Evolutionary conservation across 441 rosid species (phyloP).

Genomic region (Dalechampia spathulata): DNA sequence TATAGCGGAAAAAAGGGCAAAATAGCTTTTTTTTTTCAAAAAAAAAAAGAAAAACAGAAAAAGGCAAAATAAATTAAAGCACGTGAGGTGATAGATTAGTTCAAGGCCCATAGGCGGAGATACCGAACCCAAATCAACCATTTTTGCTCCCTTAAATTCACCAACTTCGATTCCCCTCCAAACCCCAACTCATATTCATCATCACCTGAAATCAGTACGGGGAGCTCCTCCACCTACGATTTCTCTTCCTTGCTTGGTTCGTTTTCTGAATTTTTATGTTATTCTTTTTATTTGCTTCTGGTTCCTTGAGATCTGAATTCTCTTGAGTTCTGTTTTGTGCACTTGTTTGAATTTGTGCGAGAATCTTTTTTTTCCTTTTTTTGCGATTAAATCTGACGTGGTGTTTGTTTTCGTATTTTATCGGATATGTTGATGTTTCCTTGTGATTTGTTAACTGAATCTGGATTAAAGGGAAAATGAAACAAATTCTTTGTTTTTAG

Average conservation of each 20-base stretch:
- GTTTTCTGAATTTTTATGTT: not conserved
- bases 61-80: too few species aligned
- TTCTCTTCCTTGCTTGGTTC: not conserved
- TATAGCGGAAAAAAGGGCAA: too few species aligned
- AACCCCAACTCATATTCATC: not conserved
- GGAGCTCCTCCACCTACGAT: too few species aligned
- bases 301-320: not conserved
- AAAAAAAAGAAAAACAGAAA: too few species aligned
- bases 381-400: slow-evolving; percentile 2
- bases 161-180: not conserved
- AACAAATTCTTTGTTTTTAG: too few species aligned
- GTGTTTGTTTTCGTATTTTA: not conserved
- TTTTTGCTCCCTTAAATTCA: not conserved
- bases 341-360: not conserved
- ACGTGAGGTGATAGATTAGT: slow-evolving; percentile 21
- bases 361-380: not conserved
- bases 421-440: too few species aligned
- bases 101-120: slow-evolving; percentile 27
- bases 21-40: too few species aligned
- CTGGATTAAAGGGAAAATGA: too few species aligned
- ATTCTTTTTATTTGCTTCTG: too few species aligned
- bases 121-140: not conserved
- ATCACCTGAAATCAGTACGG: not conserved
- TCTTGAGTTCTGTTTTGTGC: not conserved
- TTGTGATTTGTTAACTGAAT: too few species aligned